Evolutionary conservation across 2,329 filamentous ascomycete species (phyloP), one percentile per base, ranked within the genome.

Genomic region (Aspergillus udagawae): DNA sequence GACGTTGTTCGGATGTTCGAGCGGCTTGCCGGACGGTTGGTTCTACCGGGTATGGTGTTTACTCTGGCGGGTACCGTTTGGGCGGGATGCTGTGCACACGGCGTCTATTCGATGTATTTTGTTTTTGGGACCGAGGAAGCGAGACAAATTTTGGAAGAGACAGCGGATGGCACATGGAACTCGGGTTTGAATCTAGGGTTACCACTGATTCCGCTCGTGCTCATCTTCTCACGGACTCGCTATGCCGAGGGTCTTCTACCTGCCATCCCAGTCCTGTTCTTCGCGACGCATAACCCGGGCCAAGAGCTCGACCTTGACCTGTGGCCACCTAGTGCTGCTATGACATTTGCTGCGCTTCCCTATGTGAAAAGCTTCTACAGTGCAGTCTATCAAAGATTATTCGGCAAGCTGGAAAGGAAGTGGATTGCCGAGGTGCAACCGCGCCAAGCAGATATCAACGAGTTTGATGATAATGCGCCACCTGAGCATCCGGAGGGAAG

Each of bases 51-150:
- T 2, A 82, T 86, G 48, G 81, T 89, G 3, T 75, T 77, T 52
- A 77, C 76, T 3, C 61, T 79, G 52, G 74, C 73, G 14, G 76
- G 79, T 0, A 81, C 77, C 9, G 65, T 80, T 25, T 82, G 78
- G 70, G 76, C 79, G 4, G 81, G 81, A 10, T 79, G 81, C 59
- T 80, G 80, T 60, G 74, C 82, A 20, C 82, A 86, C 66, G 87
- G 87, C 3, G 79, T 83, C 10, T 83, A 85, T 62, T 83, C 85
- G 1, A 80, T 89, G 65, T 83, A 86, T 62, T 73, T 86, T 53
- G 79, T 90, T 4, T 90, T 90, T 65, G 88, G 88, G 0, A 73
- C 77, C 0, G 79, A 86, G 23, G 86, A 89, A 60, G 84, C 83
- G 3, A 72, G 76, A 21, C 73, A 75, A 21, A 83, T 89, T 41